Evolutionary conservation across 148 eudicot species (phyloP), one percentile per base, ranked within the genome.

Genomic region (Spergularia marina): DNA sequence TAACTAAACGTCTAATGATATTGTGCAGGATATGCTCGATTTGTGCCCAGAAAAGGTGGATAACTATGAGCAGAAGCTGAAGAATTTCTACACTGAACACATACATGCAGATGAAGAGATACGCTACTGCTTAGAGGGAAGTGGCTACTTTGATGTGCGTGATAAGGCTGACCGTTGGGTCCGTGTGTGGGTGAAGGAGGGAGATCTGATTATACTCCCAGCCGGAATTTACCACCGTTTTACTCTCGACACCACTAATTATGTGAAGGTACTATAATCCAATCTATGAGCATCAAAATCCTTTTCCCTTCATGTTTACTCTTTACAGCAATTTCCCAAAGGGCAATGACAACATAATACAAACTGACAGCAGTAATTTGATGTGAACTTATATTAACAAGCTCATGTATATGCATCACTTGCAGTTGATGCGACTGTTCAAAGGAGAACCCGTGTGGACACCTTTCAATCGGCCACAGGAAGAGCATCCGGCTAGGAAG

Each of bases 221-320:
- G 97, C 97, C 7, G 98, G 98, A 78, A 94, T 94, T 69, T 94
- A 94, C 85, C 98, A 94, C 78, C 95, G 98, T 0, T 94, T 94
- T 82, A 94, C 93, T 47, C 93, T 94, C 12, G 97, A 94, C 73
- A 90, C 91, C 54, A 74, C 73, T 63, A 90, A 94, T 88, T 94
- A 94, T 77, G 77, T 90, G 71, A 91, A 94, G 98, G 98, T 91
- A 76, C 72, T 67, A 57, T 20, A 12, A 17, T 36, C 52, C 15
- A 0, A 3, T 4, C 12, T 10, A 53, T 34, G 36, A 54, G 17
- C 41, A n/a, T 51, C 51, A 34, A 65, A 1, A 56, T 60, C 40
- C 58, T 25, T 1, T 23, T n/a, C 17, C 13, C 61, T 12, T 14
- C 41, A 72, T 44, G 49, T 44, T 44, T 44, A 44, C 49, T 44